phyloP scores from a whole-genome alignment of 768 basidiomycete genomes.

The Suillus decipiens region DNA sequence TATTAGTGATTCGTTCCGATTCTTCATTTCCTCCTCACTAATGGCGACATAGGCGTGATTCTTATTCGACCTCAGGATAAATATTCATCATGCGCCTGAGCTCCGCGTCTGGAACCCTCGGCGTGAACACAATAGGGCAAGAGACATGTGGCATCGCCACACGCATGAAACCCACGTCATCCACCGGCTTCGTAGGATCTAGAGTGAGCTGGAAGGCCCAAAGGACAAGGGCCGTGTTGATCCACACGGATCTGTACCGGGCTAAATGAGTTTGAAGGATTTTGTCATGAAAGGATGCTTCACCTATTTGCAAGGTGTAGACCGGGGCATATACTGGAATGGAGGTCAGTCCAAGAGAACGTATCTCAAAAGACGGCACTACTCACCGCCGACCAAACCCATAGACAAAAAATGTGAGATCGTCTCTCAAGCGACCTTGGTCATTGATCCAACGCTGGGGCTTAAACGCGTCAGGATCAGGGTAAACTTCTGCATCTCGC shows the following conservation, averaged over 20 bases:
- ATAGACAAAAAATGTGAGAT: slow-evolving; percentile 47
- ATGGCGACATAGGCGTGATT: neutral
- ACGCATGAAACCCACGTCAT: slow-evolving; percentile 24
- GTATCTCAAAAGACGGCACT: neutral
- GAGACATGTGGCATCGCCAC: neutral
- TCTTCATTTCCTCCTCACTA: neutral
- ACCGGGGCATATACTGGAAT: slow-evolving; percentile 28
- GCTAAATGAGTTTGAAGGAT: neutral
- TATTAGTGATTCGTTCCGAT: neutral
- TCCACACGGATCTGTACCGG: slow-evolving; percentile 47
- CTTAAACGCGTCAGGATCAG: slow-evolving; percentile 30
- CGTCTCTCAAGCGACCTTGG: slow-evolving; percentile 38
- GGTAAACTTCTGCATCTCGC: slow-evolving; percentile 6
- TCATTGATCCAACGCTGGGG: slow-evolving; percentile 54
- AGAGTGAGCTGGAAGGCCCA: slow-evolving; percentile 60
- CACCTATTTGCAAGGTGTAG: neutral
- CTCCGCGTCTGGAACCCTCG: neutral
- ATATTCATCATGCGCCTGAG: neutral
- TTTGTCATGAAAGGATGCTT: neutral
- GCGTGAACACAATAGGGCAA: neutral
- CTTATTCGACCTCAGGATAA: neutral
- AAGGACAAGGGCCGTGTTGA: slow-evolving; percentile 59
- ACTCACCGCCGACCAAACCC: slow-evolving; percentile 44
- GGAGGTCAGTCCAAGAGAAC: neutral
- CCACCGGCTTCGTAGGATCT: slow-evolving; percentile 53